Conservation (phyloP, 257 asterid genomes). For the Solanum ossicruentum region DNA sequence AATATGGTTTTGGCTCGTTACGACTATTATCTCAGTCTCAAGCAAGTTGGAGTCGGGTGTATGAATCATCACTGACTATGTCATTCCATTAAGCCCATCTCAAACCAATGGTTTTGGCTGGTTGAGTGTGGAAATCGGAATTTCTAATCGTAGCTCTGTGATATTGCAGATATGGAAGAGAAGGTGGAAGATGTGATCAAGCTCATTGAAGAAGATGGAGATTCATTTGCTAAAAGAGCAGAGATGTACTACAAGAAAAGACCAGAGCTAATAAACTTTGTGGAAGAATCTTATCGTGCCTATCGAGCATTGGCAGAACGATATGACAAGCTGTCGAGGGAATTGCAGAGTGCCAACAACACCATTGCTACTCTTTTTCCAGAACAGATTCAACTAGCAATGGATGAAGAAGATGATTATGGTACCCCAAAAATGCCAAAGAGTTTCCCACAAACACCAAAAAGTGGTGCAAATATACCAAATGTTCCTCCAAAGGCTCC, state of each 20-base stretch:
- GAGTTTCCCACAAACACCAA: conserved; percentile 13
- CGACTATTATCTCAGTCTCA: not conserved
- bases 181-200: conserved; percentile 50
- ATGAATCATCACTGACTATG: not conserved
- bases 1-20: not conserved
- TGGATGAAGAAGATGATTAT: conserved; percentile 50
- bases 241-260: conserved; percentile 89
- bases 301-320: conserved; percentile 76
- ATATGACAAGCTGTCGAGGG: conserved; percentile 71
- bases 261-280: conserved; percentile 65
- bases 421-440: conserved; percentile 12
- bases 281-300: conserved; percentile 66
- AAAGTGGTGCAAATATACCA: conserved; percentile 22
- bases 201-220: conserved; percentile 83
- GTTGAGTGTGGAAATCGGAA: not conserved
- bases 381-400: conserved; percentile 49
- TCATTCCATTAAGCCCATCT: not conserved
- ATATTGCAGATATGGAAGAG: conserved; percentile 71
- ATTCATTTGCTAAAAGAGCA: conserved; percentile 82
- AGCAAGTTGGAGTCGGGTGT: not conserved
- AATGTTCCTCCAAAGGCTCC: conserved; percentile 51
- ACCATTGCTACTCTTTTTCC: conserved; percentile 81
- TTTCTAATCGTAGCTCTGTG: not conserved
- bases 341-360: conserved; percentile 69
- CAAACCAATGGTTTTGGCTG: not conserved